Evolutionary conservation across 2,329 filamentous ascomycete species (phyloP).

Genomic region (Diaporthe eres): DNA sequence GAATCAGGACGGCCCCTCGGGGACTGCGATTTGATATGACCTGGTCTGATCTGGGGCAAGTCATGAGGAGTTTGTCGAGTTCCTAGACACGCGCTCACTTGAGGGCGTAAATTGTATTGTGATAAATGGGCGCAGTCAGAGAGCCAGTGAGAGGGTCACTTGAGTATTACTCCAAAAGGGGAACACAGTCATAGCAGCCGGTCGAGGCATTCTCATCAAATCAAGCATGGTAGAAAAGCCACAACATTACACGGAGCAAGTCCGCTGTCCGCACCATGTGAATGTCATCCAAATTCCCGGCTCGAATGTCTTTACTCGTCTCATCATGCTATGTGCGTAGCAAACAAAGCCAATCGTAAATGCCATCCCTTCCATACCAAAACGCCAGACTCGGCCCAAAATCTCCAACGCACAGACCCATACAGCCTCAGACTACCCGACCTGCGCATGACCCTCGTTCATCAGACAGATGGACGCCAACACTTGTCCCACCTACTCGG

Average conservation of each 20-base stretch:
- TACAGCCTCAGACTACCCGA: not conserved
- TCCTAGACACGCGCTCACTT: not conserved
- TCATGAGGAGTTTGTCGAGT: too few species aligned
- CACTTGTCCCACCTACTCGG: constrained; percentile 46
- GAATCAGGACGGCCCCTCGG: not conserved
- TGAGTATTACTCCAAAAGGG: not conserved
- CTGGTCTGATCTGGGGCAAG: not conserved
- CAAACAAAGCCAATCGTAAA: constrained; percentile 12
- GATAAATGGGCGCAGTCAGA: not conserved
- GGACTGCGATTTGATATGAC: not conserved
- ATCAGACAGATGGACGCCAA: not conserved
- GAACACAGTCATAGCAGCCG: not conserved
- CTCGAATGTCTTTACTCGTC: not conserved
- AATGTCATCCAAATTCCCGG: too few species aligned
- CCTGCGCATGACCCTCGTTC: not conserved
- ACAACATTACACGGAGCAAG: not conserved
- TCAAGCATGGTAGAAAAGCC: not conserved
- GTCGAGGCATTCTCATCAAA: not conserved
- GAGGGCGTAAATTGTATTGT: not conserved
- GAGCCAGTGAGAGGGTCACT: not conserved
- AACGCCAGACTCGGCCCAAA: constrained; percentile 2
- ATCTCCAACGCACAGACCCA: not conserved
- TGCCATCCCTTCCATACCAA: not conserved
- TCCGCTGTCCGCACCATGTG: not conserved
- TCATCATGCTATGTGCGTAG: not conserved